Evolutionary conservation across 2,329 filamentous ascomycete genomes (phyloP).

Genomic region (Nectriaceae sp.): DNA sequence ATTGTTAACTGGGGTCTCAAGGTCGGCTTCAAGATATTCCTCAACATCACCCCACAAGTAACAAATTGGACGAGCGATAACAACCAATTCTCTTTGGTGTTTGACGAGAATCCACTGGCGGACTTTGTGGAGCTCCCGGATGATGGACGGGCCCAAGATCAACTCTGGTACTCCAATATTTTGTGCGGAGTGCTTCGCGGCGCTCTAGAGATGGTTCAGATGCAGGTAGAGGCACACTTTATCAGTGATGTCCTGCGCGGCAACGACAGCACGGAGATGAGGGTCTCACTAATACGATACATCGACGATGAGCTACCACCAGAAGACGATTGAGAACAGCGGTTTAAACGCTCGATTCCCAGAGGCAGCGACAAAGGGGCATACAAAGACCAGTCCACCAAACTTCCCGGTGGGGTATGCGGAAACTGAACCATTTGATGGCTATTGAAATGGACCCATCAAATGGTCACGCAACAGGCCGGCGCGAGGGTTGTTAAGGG

Average conservation of each 20-base stretch:
- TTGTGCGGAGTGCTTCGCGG: slow-evolving; percentile 90
- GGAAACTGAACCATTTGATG: neutral
- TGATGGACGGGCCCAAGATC: slow-evolving; percentile 91
- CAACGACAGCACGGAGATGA: slow-evolving; percentile 96
- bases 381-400: neutral
- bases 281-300: slow-evolving; percentile 86
- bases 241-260: slow-evolving; percentile 90
- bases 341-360: too few species aligned
- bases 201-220: slow-evolving; percentile 97
- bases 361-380: neutral
- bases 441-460: neutral
- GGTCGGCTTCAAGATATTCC: slow-evolving; percentile 98
- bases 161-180: slow-evolving; percentile 98
- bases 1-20: slow-evolving; percentile 36
- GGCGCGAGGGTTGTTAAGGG: neutral
- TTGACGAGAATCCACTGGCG: slow-evolving; percentile 94
- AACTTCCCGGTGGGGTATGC: neutral
- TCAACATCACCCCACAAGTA: slow-evolving; percentile 91
- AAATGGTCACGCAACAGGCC: neutral
- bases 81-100: slow-evolving; percentile 93
- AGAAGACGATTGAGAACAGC: slow-evolving; percentile 84
- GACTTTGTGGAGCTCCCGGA: slow-evolving; percentile 98
- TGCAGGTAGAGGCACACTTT: slow-evolving; percentile 97
- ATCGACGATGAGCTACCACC: slow-evolving; percentile 97
- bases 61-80: slow-evolving; percentile 96